These are phyloP conservation scores for Serendipita indica DNA, from an alignment of 768 basidiomycete species.

Conservation along the genomic window DNA sequence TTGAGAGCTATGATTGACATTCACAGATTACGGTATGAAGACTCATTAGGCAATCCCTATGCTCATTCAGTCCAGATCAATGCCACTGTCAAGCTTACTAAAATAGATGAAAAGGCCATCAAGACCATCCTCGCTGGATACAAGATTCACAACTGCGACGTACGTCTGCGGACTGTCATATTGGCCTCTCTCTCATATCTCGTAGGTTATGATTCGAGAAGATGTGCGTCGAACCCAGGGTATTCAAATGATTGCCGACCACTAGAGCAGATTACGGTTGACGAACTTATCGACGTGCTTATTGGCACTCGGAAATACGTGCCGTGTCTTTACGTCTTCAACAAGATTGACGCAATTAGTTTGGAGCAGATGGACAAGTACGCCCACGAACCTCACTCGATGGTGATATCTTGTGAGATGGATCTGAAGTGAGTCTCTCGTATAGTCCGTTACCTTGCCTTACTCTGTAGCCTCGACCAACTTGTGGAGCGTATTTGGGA, in stretches of 20 bases:
- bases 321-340: constrained; percentile 90
- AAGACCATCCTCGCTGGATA: constrained; percentile 83
- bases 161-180: background rate
- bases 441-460: background rate
- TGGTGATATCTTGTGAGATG: constrained; percentile 97
- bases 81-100: constrained; percentile 83
- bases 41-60: background rate
- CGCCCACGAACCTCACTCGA: constrained; percentile 63
- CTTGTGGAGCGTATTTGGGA: constrained; percentile 31
- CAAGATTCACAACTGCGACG: constrained; percentile 86
- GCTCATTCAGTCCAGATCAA: constrained; percentile 40
- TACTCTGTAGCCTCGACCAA: constrained; percentile 24
- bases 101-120: constrained; percentile 90
- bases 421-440: constrained; percentile 54
- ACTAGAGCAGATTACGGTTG: constrained; percentile 61
- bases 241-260: constrained; percentile 11
- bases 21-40: constrained; percentile 7
- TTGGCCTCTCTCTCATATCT: background rate
- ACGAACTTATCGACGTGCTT: constrained; percentile 97
- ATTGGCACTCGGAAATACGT: constrained; percentile 96
- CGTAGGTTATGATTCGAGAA: constrained; percentile 81
- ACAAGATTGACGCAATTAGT: constrained; percentile 87
- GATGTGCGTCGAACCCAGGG: constrained; percentile 44
- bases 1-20: background rate
- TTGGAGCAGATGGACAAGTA: constrained; percentile 71